Percentiles rank a stretch among this genome's conserved stretches.
These are phyloP conservation scores for Taphrina pruni DNA, from an alignment of 1,139 yeast genomes.

Conservation along the genomic window DNA sequence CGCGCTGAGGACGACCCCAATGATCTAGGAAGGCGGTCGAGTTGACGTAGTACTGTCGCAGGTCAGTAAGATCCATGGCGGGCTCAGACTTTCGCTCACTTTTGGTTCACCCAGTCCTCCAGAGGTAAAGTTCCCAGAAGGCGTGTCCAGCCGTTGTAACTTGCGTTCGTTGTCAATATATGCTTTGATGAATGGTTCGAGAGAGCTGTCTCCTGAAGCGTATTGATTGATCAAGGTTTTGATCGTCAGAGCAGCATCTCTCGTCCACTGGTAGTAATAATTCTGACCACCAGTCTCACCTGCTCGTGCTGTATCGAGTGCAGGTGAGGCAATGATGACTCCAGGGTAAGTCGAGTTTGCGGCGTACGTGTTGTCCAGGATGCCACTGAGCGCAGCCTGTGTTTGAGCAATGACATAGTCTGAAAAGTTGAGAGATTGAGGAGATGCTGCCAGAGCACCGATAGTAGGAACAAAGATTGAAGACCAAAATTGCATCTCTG, in stretches of 20 bases:
- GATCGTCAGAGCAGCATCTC: slow-evolving; percentile 87
- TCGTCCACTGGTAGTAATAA: slow-evolving; percentile 76
- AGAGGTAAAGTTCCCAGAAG: slow-evolving; percentile 32
- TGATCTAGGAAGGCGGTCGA: slow-evolving; percentile 45
- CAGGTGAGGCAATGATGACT: slow-evolving; percentile 40
- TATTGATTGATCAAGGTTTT: slow-evolving; percentile 64
- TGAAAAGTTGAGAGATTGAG: slow-evolving; percentile 15
- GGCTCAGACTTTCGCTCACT: neutral
- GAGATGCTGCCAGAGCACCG: slow-evolving; percentile 23
- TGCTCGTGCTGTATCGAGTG: slow-evolving; percentile 34
- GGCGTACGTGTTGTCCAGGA: slow-evolving; percentile 17
- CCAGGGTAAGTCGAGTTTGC: slow-evolving; percentile 26
- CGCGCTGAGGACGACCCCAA: slow-evolving; percentile 95
- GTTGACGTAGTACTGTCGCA: slow-evolving; percentile 24
- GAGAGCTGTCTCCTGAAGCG: slow-evolving; percentile 31
- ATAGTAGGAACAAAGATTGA: slow-evolving; percentile 6
- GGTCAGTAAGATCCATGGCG: neutral
- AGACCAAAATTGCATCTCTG: slow-evolving; percentile 10
- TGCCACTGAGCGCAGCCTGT: slow-evolving; percentile 30
- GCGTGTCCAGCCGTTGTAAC: slow-evolving; percentile 22
- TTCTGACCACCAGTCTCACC: slow-evolving; percentile 37
- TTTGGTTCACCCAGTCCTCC: slow-evolving; percentile 40
- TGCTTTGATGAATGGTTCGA: slow-evolving; percentile 29
- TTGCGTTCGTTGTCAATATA: slow-evolving; percentile 33
- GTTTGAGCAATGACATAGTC: slow-evolving; percentile 35